Evolutionary conservation across 2,329 filamentous ascomycete species (phyloP).

Genomic region (Leptographium flavum): DNA sequence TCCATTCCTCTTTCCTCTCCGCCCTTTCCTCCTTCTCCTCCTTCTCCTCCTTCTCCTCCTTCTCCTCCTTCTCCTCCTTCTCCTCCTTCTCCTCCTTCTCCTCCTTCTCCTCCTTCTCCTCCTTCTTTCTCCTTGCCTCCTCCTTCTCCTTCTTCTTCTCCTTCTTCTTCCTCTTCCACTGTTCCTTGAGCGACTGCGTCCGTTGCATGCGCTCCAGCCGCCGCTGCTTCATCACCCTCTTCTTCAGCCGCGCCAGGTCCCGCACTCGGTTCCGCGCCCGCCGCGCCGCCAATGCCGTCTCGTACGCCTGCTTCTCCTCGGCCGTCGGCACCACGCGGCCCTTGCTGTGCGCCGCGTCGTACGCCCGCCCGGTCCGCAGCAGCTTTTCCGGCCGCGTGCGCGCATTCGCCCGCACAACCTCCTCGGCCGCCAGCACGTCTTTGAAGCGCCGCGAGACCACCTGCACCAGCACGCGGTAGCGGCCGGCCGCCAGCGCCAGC

Average conservation of each 20-base stretch:
- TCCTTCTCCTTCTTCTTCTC: slow-evolving; percentile 17
- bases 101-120: slow-evolving; percentile 19
- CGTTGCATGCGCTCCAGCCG: slow-evolving; percentile 18
- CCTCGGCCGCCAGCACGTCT: slow-evolving; percentile 31
- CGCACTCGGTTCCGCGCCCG: slow-evolving; percentile 27
- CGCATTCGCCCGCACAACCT: slow-evolving; percentile 39
- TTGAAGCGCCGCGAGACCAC: slow-evolving; percentile 35
- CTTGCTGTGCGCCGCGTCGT: slow-evolving; percentile 47
- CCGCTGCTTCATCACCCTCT: slow-evolving; percentile 25
- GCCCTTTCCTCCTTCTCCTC: slow-evolving; percentile 18
- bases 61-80: slow-evolving; percentile 1
- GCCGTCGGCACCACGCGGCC: slow-evolving; percentile 35
- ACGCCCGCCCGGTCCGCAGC: slow-evolving; percentile 40
- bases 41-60: slow-evolving; percentile 8
- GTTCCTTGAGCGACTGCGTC: slow-evolving; percentile 13
- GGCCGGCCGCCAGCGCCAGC: slow-evolving; percentile 39
- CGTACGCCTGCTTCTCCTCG: slow-evolving; percentile 31
- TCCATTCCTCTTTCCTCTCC: slow-evolving; percentile 12
- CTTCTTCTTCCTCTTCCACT: slow-evolving; percentile 9
- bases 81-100: slow-evolving; percentile 6
- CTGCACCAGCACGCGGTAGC: slow-evolving; percentile 42
- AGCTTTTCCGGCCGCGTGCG: slow-evolving; percentile 41
- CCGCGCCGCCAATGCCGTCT: slow-evolving; percentile 30
- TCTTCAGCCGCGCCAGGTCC: slow-evolving; percentile 29
- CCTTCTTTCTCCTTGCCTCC: slow-evolving; percentile 14